phyloP scores from a whole-genome alignment of 257 asterid genomes.

The Nyctanthes arbortristis region DNA sequence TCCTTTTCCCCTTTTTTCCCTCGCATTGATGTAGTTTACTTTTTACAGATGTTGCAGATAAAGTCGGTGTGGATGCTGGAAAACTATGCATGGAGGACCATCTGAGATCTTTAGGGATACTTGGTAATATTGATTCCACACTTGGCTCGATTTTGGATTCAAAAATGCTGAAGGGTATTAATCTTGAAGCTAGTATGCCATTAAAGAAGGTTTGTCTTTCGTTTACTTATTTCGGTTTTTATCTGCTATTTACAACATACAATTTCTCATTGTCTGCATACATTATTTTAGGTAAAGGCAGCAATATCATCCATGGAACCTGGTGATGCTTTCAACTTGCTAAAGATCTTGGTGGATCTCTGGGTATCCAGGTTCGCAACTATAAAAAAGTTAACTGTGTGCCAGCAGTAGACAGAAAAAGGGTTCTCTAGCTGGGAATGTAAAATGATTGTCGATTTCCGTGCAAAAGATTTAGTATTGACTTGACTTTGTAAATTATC shows the following conservation, averaged over 20 bases:
- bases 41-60: slow-evolving; percentile 35
- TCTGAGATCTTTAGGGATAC: slow-evolving; percentile 70
- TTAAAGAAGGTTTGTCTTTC: slow-evolving; percentile 56
- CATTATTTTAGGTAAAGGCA: slow-evolving; percentile 54
- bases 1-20: not conserved
- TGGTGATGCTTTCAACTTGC: slow-evolving; percentile 53
- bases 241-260: slow-evolving; percentile 7
- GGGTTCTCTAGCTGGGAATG: not conserved
- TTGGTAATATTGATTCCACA: slow-evolving; percentile 39
- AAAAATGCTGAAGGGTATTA: slow-evolving; percentile 50
- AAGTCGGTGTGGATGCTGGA: slow-evolving; percentile 41
- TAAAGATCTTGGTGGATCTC: slow-evolving; percentile 56
- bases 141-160: slow-evolving; percentile 43
- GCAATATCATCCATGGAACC: slow-evolving; percentile 60
- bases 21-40: not conserved
- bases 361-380: slow-evolving; percentile 79
- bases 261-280: slow-evolving; percentile 10
- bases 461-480: not conserved
- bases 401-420: not conserved
- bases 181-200: slow-evolving; percentile 55
- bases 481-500: slow-evolving; percentile 1
- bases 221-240: not conserved
- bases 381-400: not conserved
- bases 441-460: not conserved
- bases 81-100: slow-evolving; percentile 78